Evolutionary conservation across 2,329 filamentous ascomycete genomes (phyloP).

Genomic region (Pyrenophora seminiperda): DNA sequence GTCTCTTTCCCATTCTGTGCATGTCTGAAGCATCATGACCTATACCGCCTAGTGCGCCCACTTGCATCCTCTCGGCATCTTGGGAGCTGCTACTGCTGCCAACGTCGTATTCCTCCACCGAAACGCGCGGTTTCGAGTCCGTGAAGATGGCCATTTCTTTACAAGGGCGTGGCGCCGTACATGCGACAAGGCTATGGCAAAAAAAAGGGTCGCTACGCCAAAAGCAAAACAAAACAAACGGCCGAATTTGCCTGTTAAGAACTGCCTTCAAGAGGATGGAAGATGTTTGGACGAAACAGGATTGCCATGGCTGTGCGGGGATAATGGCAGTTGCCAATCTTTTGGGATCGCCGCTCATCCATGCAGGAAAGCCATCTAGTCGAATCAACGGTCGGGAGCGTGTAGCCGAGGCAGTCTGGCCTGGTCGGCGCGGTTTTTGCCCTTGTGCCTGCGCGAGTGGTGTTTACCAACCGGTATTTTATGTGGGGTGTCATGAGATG

Average conservation of each 20-base stretch:
- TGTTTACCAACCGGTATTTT: too few species aligned
- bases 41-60: constrained; percentile 17
- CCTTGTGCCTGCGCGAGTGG: too few species aligned
- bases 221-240: not conserved
- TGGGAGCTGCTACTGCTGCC: constrained; percentile 1
- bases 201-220: not conserved
- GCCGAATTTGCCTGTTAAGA: too few species aligned
- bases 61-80: constrained; percentile 9
- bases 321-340: too few species aligned
- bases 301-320: too few species aligned
- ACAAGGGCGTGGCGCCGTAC: not conserved
- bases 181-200: not conserved
- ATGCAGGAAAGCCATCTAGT: too few species aligned
- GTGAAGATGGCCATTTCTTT: constrained; percentile 6
- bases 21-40: constrained; percentile 26
- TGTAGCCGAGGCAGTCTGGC: too few species aligned
- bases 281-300: too few species aligned
- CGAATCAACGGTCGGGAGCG: too few species aligned
- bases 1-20: constrained; percentile 32
- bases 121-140: constrained; percentile 9
- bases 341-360: too few species aligned
- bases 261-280: too few species aligned
- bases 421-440: not conserved
- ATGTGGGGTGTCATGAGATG: too few species aligned
- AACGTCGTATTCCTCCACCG: constrained; percentile 20